A percentile compares a stretch with the other conserved stretches of the same genome.
These are phyloP conservation scores for Solanum infundibuliforme DNA, from an alignment of 257 asterid species.

Conservation along the genomic window DNA sequence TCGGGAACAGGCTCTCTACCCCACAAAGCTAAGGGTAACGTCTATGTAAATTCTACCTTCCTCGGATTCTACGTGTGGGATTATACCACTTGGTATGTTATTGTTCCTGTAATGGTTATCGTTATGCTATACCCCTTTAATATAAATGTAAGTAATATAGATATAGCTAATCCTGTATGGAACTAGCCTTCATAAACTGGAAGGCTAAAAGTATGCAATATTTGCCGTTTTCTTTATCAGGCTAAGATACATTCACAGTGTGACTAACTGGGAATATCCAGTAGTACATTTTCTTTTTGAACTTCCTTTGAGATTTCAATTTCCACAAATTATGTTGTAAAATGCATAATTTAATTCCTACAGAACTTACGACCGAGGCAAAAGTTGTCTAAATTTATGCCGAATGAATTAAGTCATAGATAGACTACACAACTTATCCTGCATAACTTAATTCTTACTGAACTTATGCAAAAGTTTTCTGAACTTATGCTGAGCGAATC, in stretches of 20 bases:
- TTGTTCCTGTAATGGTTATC: background rate
- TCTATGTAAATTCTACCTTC: too few relatives aligned
- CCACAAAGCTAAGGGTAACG: background rate
- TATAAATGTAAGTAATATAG: background rate
- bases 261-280: background rate
- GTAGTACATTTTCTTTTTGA: slow-evolving; percentile 17
- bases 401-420: background rate
- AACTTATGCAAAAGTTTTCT: background rate
- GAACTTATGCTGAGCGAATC: background rate
- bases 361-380: too few relatives aligned
- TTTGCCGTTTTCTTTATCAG: background rate
- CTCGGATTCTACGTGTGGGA: background rate
- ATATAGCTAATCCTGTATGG: background rate
- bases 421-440: background rate
- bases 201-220: background rate
- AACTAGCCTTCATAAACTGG: background rate
- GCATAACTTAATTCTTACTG: background rate
- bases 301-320: slow-evolving; percentile 54
- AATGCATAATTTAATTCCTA: too few relatives aligned
- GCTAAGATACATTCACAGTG: background rate
- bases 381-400: background rate
- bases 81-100: background rate
- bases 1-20: background rate
- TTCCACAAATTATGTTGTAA: background rate
- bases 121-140: background rate